Evolutionary conservation across 495 filamentous ascomycete genomes (phyloP).

Genomic region (Lentithecium fluviatile): DNA sequence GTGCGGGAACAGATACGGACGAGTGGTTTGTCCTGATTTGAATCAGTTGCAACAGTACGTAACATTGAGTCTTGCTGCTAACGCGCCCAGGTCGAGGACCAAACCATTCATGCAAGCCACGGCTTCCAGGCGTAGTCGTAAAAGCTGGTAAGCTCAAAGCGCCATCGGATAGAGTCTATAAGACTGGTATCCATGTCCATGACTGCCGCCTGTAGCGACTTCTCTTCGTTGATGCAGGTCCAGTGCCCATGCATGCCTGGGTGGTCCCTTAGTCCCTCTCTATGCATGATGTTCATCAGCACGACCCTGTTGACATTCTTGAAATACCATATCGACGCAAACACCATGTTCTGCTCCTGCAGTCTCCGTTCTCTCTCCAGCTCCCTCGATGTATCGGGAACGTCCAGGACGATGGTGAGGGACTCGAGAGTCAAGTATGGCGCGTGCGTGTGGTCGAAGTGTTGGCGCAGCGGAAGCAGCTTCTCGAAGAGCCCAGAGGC

Average conservation of each 20-base stretch:
- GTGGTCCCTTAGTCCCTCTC: neutral
- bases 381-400: neutral
- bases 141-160: constrained; percentile 10
- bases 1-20: neutral
- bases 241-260: neutral
- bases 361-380: neutral
- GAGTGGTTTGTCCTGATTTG: too few species aligned
- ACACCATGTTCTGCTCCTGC: constrained; percentile 6
- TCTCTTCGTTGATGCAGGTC: neutral
- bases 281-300: constrained; percentile 3
- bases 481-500: neutral
- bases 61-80: too few species aligned
- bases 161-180: neutral
- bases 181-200: neutral
- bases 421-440: constrained; percentile 15
- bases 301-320: constrained; percentile 16
- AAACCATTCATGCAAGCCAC: constrained; percentile 2
- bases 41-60: too few species aligned
- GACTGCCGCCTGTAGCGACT: neutral
- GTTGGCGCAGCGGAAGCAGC: constrained; percentile 8
- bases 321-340: constrained; percentile 9
- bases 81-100: too few species aligned
- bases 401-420: constrained; percentile 15
- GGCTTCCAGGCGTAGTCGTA: constrained; percentile 18
- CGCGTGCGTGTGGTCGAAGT: constrained; percentile 7